Evolutionary conservation across 441 rosid genomes (phyloP).

Genomic region (Eutrema salsugineum): DNA sequence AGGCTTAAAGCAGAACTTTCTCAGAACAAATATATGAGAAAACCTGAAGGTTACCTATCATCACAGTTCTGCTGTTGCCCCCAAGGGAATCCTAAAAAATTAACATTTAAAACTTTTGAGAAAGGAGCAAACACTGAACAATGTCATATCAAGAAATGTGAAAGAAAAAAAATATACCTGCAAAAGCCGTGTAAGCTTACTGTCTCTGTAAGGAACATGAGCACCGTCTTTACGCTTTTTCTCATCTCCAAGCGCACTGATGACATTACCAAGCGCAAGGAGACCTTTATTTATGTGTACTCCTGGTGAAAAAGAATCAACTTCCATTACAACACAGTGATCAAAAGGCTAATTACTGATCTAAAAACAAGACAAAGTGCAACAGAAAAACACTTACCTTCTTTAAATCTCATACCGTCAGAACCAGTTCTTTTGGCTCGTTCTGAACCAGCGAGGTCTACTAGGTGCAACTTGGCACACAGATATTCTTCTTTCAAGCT

Average conservation of each 20-base stretch:
- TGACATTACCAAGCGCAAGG: conserved; percentile 99
- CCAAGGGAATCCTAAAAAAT: conserved; percentile 92
- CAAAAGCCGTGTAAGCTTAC: conserved; percentile 96
- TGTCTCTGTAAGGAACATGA: conserved; percentile 97
- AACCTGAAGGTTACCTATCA: conserved; percentile 66
- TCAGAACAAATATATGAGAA: not conserved
- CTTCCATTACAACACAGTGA: conserved; percentile 18
- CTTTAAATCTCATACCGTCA: conserved; percentile 93
- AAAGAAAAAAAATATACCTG: conserved; percentile 53
- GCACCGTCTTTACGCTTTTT: conserved; percentile 94
- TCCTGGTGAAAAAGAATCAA: conserved; percentile 48
- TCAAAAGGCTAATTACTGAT: not conserved
- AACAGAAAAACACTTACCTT: conserved; percentile 54
- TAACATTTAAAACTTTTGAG: conserved; percentile 1
- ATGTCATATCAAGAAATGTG: not conserved
- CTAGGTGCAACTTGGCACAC: conserved; percentile 98
- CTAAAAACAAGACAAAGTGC: conserved; percentile 4
- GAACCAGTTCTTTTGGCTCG: conserved; percentile 99
- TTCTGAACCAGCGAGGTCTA: conserved; percentile 99
- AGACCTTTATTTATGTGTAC: conserved; percentile 98
- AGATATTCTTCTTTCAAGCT: conserved; percentile 82
- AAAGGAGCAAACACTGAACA: not conserved
- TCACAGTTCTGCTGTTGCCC: conserved; percentile 97
- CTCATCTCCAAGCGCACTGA: conserved; percentile 98
- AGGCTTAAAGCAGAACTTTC: not conserved